Evolutionary conservation across 179 eudicot genomes (phyloP).

Genomic region (Silene coronaria): DNA sequence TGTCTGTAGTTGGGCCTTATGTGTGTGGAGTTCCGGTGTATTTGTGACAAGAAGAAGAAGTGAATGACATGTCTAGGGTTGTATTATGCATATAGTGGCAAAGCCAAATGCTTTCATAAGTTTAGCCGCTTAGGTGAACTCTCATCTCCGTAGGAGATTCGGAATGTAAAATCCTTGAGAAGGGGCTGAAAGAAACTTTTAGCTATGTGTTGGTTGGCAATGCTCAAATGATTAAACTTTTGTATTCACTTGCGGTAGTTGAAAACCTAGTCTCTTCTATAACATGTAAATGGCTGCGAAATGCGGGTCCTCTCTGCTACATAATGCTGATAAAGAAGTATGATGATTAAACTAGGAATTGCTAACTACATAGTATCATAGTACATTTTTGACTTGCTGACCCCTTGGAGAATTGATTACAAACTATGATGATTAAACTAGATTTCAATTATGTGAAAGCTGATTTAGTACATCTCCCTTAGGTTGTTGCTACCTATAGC

Average conservation of each 20-base stretch:
- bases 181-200: neutral
- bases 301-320: neutral
- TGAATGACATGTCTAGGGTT: neutral
- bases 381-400: neutral
- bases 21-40: neutral
- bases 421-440: neutral
- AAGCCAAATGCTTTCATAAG: neutral
- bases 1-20: neutral
- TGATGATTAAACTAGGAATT: neutral
- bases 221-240: neutral
- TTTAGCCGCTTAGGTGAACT: neutral
- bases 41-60: neutral
- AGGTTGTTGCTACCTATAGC: too few relatives aligned
- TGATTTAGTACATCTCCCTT: neutral
- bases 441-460: neutral
- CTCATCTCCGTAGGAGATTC: neutral
- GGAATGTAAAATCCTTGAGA: neutral
- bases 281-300: neutral
- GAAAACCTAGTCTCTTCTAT: neutral
- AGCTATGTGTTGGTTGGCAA: neutral
- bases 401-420: neutral
- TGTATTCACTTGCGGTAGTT: neutral
- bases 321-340: neutral
- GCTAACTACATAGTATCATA: neutral
- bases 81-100: neutral